Base-by-base conservation (phyloP, 805 yeast genomes). In the Jamesozyma piceae region DNA sequence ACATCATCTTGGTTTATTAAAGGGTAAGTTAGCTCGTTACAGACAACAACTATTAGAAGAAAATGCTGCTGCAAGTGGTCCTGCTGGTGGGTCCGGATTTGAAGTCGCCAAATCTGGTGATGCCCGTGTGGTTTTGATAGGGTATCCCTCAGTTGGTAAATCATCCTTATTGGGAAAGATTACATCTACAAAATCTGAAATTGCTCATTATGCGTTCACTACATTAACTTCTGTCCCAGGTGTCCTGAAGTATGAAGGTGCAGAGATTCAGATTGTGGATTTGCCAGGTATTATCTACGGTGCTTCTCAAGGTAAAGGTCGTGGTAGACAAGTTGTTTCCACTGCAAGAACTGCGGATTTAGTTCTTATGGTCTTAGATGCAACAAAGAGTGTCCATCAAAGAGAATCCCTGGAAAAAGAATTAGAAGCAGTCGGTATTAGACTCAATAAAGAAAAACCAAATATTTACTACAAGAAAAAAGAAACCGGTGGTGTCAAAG, bases 61-160 rank as follows among this genome's bases (percentile, higher is more conserved):
- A 5, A 81, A 85, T 35, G 82, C 90, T 0, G 70, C 79, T 1
- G 67, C 78, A 0, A 73, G 78, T 21, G 75, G 81, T 2, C 31
- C 41, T 14, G 73, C 78, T 21, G 87, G 87, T 10, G 95, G 95
- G 2, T 81, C 79, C 43, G 95, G 95, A 1, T 90, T 90, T 61
- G 98, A 92, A 64, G 97, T 90, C 2, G 78, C 87, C 35, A 90
- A 92, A 63, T 82, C 92, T 37, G 97, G 97, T 32, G 97, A 90
- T 71, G 97, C 97, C 0, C 74, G 98, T 52, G 95, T 87, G 2
- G 94, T 94, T 17, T 69, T 90, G 42, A 89, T 92, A 64, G 98
- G 98, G 26, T 90, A 89, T 62, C 98, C 98, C 15, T 89, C 97
- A 1, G 98, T 92, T 20, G 98, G 98, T 61, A 90, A 90, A 56